These are phyloP conservation scores for Septoria linicola DNA, from an alignment of 2,329 filamentous ascomycete species.

Conservation along the genomic window DNA sequence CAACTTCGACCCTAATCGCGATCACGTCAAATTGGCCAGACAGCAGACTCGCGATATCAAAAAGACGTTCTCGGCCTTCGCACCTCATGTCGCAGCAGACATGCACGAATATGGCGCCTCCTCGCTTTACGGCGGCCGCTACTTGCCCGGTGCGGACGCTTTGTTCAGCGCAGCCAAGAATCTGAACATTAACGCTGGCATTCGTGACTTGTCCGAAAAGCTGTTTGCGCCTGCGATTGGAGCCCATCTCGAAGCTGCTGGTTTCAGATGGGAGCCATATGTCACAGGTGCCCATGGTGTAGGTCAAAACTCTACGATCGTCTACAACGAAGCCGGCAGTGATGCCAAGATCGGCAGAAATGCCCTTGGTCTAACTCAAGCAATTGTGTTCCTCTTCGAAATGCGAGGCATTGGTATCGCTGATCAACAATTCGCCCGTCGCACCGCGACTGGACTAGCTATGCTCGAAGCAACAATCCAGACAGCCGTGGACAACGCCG, in stretches of 20 bases:
- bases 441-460: constrained; percentile 36
- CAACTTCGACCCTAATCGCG: constrained; percentile 42
- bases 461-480: constrained; percentile 40
- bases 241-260: constrained; percentile 30
- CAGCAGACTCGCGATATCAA: constrained; percentile 41
- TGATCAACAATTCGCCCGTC: constrained; percentile 38
- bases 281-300: constrained; percentile 32
- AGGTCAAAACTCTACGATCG: constrained; percentile 28
- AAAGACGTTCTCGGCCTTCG: constrained; percentile 34
- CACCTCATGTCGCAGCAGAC: constrained; percentile 40
- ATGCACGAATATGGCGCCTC: constrained; percentile 40
- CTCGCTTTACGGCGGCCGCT: constrained; percentile 33
- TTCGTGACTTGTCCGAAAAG: constrained; percentile 38
- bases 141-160: constrained; percentile 39
- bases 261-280: constrained; percentile 39
- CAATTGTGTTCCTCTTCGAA: constrained; percentile 40
- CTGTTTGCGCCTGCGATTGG: constrained; percentile 39
- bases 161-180: constrained; percentile 41
- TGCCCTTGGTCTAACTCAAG: constrained; percentile 40
- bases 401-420: constrained; percentile 40
- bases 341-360: constrained; percentile 42
- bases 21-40: constrained; percentile 40
- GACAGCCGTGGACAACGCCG: constrained; percentile 36
- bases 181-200: constrained; percentile 38
- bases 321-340: constrained; percentile 38